Percentiles rank a stretch among this genome's conserved stretches.
Evolutionary conservation across 805 yeast genomes (phyloP).

Genomic region (Ascoidea tarda): DNA sequence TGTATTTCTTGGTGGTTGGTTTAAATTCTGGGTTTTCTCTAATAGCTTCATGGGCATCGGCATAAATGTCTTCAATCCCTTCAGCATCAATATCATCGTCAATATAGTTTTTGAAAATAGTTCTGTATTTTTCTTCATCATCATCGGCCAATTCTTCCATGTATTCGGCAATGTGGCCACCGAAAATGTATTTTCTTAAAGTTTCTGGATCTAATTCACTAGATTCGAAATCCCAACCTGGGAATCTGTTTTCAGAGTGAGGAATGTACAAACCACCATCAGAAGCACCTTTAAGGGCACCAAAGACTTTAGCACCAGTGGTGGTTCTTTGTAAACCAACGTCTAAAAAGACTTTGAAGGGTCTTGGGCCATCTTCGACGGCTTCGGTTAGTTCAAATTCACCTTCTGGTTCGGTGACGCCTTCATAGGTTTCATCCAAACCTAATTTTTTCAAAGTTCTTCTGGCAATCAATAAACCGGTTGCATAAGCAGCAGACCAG

Average conservation of each 20-base stretch:
- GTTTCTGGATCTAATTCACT: slow-evolving; percentile 97
- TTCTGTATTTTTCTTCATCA: slow-evolving; percentile 98
- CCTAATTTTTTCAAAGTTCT: slow-evolving; percentile 97
- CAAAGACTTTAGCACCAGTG: slow-evolving; percentile 99
- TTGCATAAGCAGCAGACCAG: slow-evolving; percentile 99
- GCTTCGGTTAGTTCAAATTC: slow-evolving; percentile 98
- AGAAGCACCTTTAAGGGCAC: slow-evolving; percentile 99
- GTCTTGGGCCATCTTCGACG: slow-evolving; percentile 98
- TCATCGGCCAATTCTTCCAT: slow-evolving; percentile 99
- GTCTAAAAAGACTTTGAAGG: slow-evolving; percentile 98
- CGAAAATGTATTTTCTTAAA: slow-evolving; percentile 97
- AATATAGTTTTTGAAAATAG: slow-evolving; percentile 90
- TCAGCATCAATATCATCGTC: slow-evolving; percentile 97
- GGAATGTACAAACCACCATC: slow-evolving; percentile 99
- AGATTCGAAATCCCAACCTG: slow-evolving; percentile 98
- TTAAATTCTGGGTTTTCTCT: slow-evolving; percentile 91
- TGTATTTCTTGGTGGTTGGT: slow-evolving; percentile 82
- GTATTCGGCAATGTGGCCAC: slow-evolving; percentile 99
- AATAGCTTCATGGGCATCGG: slow-evolving; percentile 88
- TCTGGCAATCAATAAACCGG: slow-evolving; percentile 97
- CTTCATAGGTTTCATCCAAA: slow-evolving; percentile 93
- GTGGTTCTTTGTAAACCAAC: slow-evolving; percentile 99
- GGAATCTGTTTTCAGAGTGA: slow-evolving; percentile 99
- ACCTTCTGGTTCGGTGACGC: slow-evolving; percentile 99
- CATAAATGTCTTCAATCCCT: slow-evolving; percentile 88